Conservation (phyloP, 805 yeast species). For the Priceomyces medius region DNA sequence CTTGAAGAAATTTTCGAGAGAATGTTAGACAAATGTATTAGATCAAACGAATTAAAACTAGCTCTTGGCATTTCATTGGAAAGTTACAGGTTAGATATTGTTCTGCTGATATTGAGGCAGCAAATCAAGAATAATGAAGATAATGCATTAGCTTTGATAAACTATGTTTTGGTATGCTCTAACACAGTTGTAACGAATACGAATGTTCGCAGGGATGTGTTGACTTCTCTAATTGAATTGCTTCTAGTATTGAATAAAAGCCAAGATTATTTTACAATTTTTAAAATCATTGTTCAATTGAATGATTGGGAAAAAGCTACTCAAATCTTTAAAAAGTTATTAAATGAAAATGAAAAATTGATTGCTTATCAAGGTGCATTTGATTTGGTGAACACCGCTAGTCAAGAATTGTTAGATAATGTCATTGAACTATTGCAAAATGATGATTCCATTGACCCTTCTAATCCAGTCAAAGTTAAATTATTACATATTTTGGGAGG, state of each 20-base stretch:
- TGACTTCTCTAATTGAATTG: conserved; percentile 60
- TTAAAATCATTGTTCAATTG: conserved; percentile 84
- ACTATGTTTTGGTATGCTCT: conserved; percentile 74
- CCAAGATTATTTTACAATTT: conserved; percentile 80
- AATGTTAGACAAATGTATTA: conserved; percentile 81
- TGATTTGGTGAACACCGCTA: conserved; percentile 86
- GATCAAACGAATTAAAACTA: conserved; percentile 66
- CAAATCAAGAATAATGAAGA: conserved; percentile 47
- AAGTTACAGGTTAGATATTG: conserved; percentile 80
- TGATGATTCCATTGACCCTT: conserved; percentile 25
- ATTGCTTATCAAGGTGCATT: conserved; percentile 92
- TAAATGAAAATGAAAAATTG: conserved; percentile 49
- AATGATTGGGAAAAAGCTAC: conserved; percentile 74
- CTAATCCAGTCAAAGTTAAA: conserved; percentile 32
- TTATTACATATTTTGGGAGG: conserved; percentile 78
- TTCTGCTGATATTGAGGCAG: conserved; percentile 53
- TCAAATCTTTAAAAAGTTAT: conserved; percentile 60
- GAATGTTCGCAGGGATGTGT: conserved; percentile 62
- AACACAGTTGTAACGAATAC: conserved; percentile 65
- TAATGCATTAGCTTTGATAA: conserved; percentile 52
- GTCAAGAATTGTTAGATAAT: conserved; percentile 78
- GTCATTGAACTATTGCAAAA: conserved; percentile 43
- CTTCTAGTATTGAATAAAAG: conserved; percentile 50
- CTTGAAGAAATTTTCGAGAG: conserved; percentile 73
- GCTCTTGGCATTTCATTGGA: conserved; percentile 92